Percentiles rank a stretch among this genome's conserved stretches.
phyloP scores from a whole-genome alignment of 2,329 filamentous ascomycete species.

The Stenocarpella maydis region DNA sequence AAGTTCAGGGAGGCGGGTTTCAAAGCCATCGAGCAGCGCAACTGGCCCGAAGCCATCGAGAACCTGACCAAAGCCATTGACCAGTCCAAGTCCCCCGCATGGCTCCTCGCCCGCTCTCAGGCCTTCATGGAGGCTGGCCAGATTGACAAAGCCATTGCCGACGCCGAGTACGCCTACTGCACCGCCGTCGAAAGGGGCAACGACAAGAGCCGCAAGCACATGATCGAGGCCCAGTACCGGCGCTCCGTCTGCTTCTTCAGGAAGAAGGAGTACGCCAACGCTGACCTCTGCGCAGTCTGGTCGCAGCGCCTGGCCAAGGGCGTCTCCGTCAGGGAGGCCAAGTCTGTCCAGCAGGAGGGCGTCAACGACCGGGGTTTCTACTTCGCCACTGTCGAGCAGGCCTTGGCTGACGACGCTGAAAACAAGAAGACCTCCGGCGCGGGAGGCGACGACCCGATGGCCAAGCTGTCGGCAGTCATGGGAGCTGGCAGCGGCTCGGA shows the following conservation, averaged over 20 bases:
- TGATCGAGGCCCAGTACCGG: slow-evolving; percentile 83
- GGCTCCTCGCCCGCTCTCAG: slow-evolving; percentile 83
- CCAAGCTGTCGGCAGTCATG: slow-evolving; percentile 36
- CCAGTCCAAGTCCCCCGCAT: slow-evolving; percentile 73
- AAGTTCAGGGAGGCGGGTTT: slow-evolving; percentile 68
- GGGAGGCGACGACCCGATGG: slow-evolving; percentile 3
- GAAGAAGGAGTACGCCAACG: slow-evolving; percentile 76
- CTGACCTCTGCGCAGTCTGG: slow-evolving; percentile 74
- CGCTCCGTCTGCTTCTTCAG: slow-evolving; percentile 78
- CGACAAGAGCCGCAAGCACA: slow-evolving; percentile 65
- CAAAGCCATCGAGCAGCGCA: slow-evolving; percentile 65
- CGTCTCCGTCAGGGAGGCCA: slow-evolving; percentile 47
- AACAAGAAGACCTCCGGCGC: slow-evolving; percentile 15
- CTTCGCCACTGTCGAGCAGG: slow-evolving; percentile 48
- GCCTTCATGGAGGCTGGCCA: slow-evolving; percentile 74
- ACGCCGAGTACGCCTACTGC: slow-evolving; percentile 72
- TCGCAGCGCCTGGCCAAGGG: slow-evolving; percentile 53
- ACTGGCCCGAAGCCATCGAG: slow-evolving; percentile 73
- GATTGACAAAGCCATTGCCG: slow-evolving; percentile 70
- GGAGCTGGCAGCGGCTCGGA: slow-evolving; percentile 35
- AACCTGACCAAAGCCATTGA: slow-evolving; percentile 74
- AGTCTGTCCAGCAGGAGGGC: slow-evolving; percentile 41
- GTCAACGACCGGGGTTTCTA: slow-evolving; percentile 59
- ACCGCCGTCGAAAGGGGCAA: slow-evolving; percentile 73
- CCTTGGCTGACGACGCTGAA: slow-evolving; percentile 38